Evolutionary conservation across 2,329 filamentous ascomycete genomes (phyloP).

Genomic region (Aspergillus texensis): DNA sequence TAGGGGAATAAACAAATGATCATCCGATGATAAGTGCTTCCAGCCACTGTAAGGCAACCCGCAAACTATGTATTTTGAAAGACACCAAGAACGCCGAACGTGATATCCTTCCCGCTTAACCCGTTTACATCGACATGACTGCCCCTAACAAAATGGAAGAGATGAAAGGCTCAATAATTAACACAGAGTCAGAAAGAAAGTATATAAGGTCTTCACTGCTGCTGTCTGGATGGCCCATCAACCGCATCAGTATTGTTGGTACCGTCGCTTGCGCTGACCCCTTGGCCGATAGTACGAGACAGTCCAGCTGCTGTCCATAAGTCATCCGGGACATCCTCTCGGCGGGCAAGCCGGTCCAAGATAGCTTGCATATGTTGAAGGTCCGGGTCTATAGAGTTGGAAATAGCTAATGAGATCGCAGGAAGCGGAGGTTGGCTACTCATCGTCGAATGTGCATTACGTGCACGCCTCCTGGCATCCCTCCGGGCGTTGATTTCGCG

Average conservation of each 20-base stretch:
- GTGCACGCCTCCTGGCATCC: slow-evolving; percentile 25
- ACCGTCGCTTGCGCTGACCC: slow-evolving; percentile 30
- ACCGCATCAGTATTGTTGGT: slow-evolving; percentile 22
- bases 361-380: slow-evolving; percentile 72
- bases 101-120: slow-evolving; percentile 17
- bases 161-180: slow-evolving; percentile 13
- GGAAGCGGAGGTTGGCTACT: slow-evolving; percentile 38
- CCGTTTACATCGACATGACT: slow-evolving; percentile 2
- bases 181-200: slow-evolving; percentile 18
- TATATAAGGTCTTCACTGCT: slow-evolving; percentile 12
- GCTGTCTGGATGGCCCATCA: slow-evolving; percentile 19
- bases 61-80: neutral
- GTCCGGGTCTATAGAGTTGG: slow-evolving; percentile 35
- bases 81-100: slow-evolving; percentile 6
- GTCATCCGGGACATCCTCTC: slow-evolving; percentile 78
- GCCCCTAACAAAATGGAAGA: slow-evolving; percentile 1
- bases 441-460: slow-evolving; percentile 34
- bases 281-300: slow-evolving; percentile 54
- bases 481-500: slow-evolving; percentile 24
- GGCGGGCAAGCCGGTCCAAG: slow-evolving; percentile 67
- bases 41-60: neutral
- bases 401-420: slow-evolving; percentile 35
- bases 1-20: neutral
- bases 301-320: slow-evolving; percentile 77
- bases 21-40: slow-evolving; percentile 2